A percentile compares a stretch with the other conserved stretches of the same genome.
These are phyloP conservation scores for Scopulariopsis brevicaulis DNA, from an alignment of 2,329 filamentous ascomycete species.

Conservation along the genomic window DNA sequence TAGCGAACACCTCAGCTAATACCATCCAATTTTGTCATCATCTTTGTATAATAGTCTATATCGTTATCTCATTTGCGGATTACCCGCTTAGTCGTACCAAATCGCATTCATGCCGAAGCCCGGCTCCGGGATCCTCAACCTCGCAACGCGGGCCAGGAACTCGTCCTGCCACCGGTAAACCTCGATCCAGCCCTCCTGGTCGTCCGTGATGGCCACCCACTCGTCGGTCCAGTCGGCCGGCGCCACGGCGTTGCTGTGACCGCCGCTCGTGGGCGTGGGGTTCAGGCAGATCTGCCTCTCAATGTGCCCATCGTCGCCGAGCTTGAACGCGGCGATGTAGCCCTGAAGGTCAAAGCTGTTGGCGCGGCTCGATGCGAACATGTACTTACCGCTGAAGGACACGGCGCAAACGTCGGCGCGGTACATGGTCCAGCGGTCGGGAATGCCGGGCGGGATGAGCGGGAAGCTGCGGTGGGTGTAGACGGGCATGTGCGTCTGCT, in stretches of 20 bases:
- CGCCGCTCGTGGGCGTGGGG: constrained; percentile 77
- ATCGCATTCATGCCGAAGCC: constrained; percentile 96
- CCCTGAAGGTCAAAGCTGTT: constrained; percentile 68
- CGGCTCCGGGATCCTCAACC: constrained; percentile 69
- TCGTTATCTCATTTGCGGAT: background rate
- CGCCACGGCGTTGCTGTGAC: constrained; percentile 79
- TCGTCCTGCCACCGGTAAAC: constrained; percentile 82
- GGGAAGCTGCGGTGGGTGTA: constrained; percentile 71
- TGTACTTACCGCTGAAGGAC: constrained; percentile 56
- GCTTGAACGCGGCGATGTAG: constrained; percentile 71
- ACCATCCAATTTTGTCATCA: background rate
- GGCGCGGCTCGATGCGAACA: constrained; percentile 76
- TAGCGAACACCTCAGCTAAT: background rate
- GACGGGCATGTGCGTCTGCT: constrained; percentile 59
- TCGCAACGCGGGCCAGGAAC: constrained; percentile 65
- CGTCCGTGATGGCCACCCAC: constrained; percentile 82
- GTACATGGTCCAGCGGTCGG: constrained; percentile 50
- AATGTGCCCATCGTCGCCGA: constrained; percentile 57
- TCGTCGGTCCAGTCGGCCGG: constrained; percentile 78
- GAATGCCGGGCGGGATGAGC: constrained; percentile 64
- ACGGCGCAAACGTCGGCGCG: constrained; percentile 76
- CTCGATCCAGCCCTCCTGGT: constrained; percentile 78
- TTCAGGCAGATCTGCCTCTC: constrained; percentile 71
- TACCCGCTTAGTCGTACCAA: constrained; percentile 56
- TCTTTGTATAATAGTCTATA: background rate